Conservation (phyloP, 306 rosid genomes). For the Lotus japonicus region DNA sequence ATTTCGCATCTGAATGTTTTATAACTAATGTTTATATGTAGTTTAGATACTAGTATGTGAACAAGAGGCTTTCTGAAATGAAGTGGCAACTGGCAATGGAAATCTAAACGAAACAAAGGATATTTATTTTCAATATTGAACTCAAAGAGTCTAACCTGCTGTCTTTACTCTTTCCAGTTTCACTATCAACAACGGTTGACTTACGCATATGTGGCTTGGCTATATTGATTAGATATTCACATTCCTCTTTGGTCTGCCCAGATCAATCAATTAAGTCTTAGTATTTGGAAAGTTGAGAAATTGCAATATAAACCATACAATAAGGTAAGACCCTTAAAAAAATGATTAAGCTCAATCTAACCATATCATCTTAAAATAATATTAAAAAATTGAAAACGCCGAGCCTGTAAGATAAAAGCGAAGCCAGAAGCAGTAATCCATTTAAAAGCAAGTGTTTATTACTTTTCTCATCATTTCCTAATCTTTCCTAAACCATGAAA, state of each 20-base stretch:
- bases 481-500: not conserved
- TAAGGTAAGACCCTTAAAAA: not conserved
- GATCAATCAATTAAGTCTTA: constrained; percentile 25
- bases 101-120: not conserved
- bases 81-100: not conserved
- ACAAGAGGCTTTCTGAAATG: not conserved
- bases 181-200: constrained; percentile 72
- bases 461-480: not conserved
- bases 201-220: constrained; percentile 71
- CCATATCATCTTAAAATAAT: not conserved
- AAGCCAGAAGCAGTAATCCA: not conserved
- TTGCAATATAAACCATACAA: not conserved
- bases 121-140: constrained; percentile 11
- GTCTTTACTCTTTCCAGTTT: constrained; percentile 76
- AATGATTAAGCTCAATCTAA: not conserved
- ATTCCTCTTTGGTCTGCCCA: constrained; percentile 74
- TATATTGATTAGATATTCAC: constrained; percentile 67
- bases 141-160: constrained; percentile 58
- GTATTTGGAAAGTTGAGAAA: not conserved
- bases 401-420: not conserved
- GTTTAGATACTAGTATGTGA: no score
- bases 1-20: no score
- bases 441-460: not conserved
- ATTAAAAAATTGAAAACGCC: not conserved
- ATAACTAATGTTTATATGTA: no score